Evolutionary conservation across 768 basidiomycete genomes (phyloP), one percentile per base, ranked within the genome.

Genomic region (Serendipita sp.): DNA sequence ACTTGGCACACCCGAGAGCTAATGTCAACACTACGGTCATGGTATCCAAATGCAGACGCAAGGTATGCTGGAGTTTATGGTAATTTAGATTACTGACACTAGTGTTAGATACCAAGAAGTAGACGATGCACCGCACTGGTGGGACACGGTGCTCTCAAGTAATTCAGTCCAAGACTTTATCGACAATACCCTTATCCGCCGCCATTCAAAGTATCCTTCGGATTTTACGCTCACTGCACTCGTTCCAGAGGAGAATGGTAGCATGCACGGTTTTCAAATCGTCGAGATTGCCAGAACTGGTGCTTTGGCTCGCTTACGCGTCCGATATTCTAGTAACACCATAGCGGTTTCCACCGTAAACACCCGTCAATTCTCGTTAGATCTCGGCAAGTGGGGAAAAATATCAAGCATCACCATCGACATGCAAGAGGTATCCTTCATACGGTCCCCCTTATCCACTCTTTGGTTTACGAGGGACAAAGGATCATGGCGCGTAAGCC

Each of bases 1-100:
- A 81, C 84, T 0, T 89, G 90, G 83, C 92, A 95, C 68, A 82
- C 84, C 2, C 80, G 92, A 24, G 84, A 86, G 71, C 76, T 81
- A 10, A 76, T 88, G 2, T 77, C 78, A 28, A 73, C 83, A 16
- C 67, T 93, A 34, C 79, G 80, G 66, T 76, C 81, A 2, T 87
- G 84, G 83, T 75, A 79, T 60, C 72, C 77, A 0, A 70, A 77
- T 4, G 78, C 79, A 15, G 78, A 86, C 65, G 76, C 81, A 24
- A 78, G 74, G 87, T 86, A 41, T 47, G 16, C 63, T 66, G 66
- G 30, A 32, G 38, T 4, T 30, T 15, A 60, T 63, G 45, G 38
- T 63, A 53, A n/a, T 4, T 7, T 41, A 64, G 5, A 46, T 67
- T 5, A n/a, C 47, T 35, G 47, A 45, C 13, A 38, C 41, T 1